Conservation (phyloP, 768 basidiomycete species). For the Pisolithus albus region DNA sequence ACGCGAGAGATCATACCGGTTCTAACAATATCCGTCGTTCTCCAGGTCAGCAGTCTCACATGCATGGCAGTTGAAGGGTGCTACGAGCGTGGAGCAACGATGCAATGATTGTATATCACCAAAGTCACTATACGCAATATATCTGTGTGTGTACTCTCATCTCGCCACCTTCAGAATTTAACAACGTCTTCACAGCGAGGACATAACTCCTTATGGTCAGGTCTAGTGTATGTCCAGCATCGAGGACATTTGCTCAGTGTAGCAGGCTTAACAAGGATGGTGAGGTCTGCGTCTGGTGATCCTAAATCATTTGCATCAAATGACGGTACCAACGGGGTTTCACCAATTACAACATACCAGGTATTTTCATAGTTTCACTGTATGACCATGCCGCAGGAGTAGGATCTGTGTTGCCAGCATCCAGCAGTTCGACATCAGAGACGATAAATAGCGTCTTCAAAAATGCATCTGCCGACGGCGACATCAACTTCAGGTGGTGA, state of each 20-base stretch:
- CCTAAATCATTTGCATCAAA: background rate
- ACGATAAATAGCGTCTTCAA: conserved; percentile 77
- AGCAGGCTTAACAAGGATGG: conserved; percentile 58
- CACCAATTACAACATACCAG: conserved; percentile 34
- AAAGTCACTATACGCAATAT: background rate
- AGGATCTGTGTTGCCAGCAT: conserved; percentile 37
- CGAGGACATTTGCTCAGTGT: conserved; percentile 71
- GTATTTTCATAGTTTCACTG: conserved; percentile 34
- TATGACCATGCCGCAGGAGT: conserved; percentile 45
- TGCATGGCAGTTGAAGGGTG: background rate
- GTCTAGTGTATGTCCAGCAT: conserved; percentile 78
- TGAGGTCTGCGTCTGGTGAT: conserved; percentile 21
- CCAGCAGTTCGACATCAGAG: conserved; percentile 55
- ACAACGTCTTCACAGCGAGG: conserved; percentile 43
- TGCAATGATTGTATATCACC: background rate
- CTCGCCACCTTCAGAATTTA: background rate
- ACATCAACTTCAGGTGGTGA: background rate
- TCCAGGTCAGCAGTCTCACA: background rate
- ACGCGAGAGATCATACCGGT: background rate
- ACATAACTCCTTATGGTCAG: conserved; percentile 50
- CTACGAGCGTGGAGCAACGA: background rate
- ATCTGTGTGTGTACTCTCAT: background rate
- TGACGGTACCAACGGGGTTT: background rate
- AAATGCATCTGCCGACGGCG: conserved; percentile 42
- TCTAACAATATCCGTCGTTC: background rate